Percentiles rank a stretch among this genome's conserved stretches.
Evolutionary conservation across 257 asterid species (phyloP).

Genomic region (Petrea volubilis): DNA sequence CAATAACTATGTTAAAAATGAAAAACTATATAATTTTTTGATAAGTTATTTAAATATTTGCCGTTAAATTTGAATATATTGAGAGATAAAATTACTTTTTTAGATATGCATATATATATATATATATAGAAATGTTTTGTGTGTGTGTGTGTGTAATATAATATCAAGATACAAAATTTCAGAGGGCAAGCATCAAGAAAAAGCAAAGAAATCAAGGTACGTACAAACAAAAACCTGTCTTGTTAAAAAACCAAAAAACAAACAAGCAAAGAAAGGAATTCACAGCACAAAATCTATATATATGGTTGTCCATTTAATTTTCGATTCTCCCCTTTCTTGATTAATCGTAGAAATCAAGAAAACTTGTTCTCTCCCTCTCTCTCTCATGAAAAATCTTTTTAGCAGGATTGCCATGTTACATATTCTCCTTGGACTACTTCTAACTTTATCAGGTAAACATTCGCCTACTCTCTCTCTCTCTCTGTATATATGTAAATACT

Average conservation of each 20-base stretch:
- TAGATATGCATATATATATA: too few species aligned
- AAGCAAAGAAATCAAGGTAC: slow-evolving; percentile 28
- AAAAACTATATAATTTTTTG: too few species aligned
- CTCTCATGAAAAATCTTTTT: slow-evolving; percentile 34
- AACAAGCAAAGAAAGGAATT: slow-evolving; percentile 57
- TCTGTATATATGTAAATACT: too few species aligned
- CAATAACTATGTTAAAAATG: too few species aligned
- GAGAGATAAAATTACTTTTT: too few species aligned
- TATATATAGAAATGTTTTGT: too few species aligned
- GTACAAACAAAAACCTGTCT: slow-evolving; percentile 16
- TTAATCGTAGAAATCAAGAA: slow-evolving; percentile 17
- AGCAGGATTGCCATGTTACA: slow-evolving; percentile 37
- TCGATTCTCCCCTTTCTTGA: slow-evolving; percentile 22
- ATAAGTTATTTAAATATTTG: too few species aligned
- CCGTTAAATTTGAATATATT: too few species aligned
- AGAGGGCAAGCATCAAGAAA: too few species aligned
- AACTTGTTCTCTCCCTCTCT: neutral
- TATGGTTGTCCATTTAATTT: slow-evolving; percentile 20
- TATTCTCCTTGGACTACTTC: slow-evolving; percentile 37
- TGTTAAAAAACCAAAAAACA: slow-evolving; percentile 30
- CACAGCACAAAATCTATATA: slow-evolving; percentile 12
- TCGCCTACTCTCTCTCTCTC: too few species aligned
- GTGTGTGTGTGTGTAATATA: too few species aligned
- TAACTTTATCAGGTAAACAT: slow-evolving; percentile 39
- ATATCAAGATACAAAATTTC: too few species aligned